A percentile compares a stretch with the other conserved stretches of the same genome.
These are phyloP conservation scores for Taphrina betulina DNA, from an alignment of 1,139 yeast genomes.

Conservation along the genomic window DNA sequence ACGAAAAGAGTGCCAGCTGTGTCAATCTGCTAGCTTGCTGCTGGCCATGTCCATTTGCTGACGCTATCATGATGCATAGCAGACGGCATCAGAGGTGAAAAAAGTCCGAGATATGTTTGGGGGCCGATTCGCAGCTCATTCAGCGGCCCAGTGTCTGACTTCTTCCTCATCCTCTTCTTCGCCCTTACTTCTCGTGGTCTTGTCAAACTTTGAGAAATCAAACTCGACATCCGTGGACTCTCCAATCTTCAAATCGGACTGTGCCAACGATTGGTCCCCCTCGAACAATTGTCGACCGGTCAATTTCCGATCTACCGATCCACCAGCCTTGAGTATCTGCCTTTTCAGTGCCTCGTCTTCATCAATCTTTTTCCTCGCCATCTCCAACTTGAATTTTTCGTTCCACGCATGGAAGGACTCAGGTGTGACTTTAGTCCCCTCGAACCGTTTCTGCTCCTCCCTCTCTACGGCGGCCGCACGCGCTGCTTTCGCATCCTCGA, in stretches of 20 bases:
- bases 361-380: constrained; percentile 45
- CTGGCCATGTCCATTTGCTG: no score
- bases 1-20: no score
- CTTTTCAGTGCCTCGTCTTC: constrained; percentile 41
- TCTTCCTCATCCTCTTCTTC: constrained; percentile 30
- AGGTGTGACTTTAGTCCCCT: constrained; percentile 73
- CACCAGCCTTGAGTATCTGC: constrained; percentile 53
- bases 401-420: constrained; percentile 76
- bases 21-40: no score
- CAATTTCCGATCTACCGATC: constrained; percentile 68
- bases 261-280: constrained; percentile 50
- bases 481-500: constrained; percentile 54
- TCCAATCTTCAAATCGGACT: constrained; percentile 26
- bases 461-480: constrained; percentile 63
- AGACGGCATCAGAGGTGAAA: no score
- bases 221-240: constrained; percentile 31
- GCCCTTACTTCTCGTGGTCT: not conserved
- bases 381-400: constrained; percentile 54
- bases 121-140: no score
- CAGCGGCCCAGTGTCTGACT: constrained; percentile 22
- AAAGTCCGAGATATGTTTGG: no score
- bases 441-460: constrained; percentile 52
- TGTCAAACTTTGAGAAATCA: constrained; percentile 29
- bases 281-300: constrained; percentile 88
- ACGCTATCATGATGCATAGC: no score